Base-by-base conservation (phyloP, 2,329 filamentous ascomycete genomes). In the Camillea tinctor region DNA sequence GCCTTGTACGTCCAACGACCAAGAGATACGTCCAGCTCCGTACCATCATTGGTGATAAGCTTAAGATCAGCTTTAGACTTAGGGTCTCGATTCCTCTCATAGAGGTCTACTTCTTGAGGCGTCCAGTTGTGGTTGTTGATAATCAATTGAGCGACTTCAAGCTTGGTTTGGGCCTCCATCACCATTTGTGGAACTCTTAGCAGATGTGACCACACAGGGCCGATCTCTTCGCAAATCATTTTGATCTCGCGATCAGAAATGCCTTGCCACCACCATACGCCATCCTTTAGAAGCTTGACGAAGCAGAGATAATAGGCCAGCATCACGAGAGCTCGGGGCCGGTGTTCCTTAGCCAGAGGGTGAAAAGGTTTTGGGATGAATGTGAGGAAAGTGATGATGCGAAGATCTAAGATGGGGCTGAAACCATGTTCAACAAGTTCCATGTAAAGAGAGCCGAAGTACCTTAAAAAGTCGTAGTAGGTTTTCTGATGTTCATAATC, bases 271-370 rank as follows among this genome's bases (percentile, higher is more conserved):
- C 83, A 86, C 84, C 84, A 86, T 3, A 80, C 64, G 1, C 62
- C 61, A 2, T 63, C 56, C 11, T 74, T 71, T 11, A 60, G 3
- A 1, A 82, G 56, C 67, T 83, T 84, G 55, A 79, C 68, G 57
- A 86, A 85, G 52, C 76, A 75, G 5, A 82, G 73, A 60, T 84
- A 84, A 64, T 86, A 75, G 1, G 81, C 82, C 11, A 86, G 55
- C 44, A 86, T 81, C 55, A 85, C 62, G 0, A 86, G 72, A 2
- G 82, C 78, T 24, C 80, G 77, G 0, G 80, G 80, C 1, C 77
- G 74, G 52, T 69, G 72, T 22, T 76, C 64, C 15, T 76, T 74
- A 1, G 77, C 76, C 6, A 83, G 71, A 2, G 78, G 73, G 57
- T 83, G 69, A 57, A 85, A 82, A 4, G 63, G 62, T 0, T 68